Base-by-base conservation (phyloP, 495 filamentous ascomycete species). In the Aspergillus homomorphus region DNA sequence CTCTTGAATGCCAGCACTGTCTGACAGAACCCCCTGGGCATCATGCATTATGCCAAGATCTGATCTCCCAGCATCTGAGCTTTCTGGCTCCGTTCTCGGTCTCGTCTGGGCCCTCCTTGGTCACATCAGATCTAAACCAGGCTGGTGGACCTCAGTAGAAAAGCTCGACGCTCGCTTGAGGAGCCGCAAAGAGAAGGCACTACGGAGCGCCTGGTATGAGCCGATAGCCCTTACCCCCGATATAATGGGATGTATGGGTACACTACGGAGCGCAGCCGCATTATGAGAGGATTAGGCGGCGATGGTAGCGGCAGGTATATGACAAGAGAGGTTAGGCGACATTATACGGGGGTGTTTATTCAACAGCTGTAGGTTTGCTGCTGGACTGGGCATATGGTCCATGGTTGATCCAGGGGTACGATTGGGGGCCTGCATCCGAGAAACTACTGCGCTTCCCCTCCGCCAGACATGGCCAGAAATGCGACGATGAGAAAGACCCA, bases 401-500 rank as follows among this genome's bases (percentile, higher is more conserved):
- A 38, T 16, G 33, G 12, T 9, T 38, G 15, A 38, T 16, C 6
- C 14, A 6, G n/a, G 26, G 15, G 14, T 14, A 22, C n/a, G 16
- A 15, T 16, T 15, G 23, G 8, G 18, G 7, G 28, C 6, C 3
- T 3, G 24, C 16, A 6, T 21, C 15, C 18, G 15, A 46, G 21
- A 24, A 30, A 62, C 68, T 60, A 66, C 56, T 66, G 49, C 52
- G 65, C 66, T 48, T 71, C 76, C 24, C 69, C 77, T 10, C 77
- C 69, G 43, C 77, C 75, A 20, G 74, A 73, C 71, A 78, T 68
- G 18, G 67, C 73, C 56, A 80, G 51, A 54, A 80, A 73, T 18
- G 64, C 67, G 15, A 80, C 33, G 20, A 80, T 71, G 56, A 75
- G 62, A 50, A 78, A 70, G 43, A 78, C 68, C 77, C 77, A 80